Evolutionary conservation across 2,329 filamentous ascomycete genomes (phyloP).

Genomic region (Aaosphaeria pasadenensis): DNA sequence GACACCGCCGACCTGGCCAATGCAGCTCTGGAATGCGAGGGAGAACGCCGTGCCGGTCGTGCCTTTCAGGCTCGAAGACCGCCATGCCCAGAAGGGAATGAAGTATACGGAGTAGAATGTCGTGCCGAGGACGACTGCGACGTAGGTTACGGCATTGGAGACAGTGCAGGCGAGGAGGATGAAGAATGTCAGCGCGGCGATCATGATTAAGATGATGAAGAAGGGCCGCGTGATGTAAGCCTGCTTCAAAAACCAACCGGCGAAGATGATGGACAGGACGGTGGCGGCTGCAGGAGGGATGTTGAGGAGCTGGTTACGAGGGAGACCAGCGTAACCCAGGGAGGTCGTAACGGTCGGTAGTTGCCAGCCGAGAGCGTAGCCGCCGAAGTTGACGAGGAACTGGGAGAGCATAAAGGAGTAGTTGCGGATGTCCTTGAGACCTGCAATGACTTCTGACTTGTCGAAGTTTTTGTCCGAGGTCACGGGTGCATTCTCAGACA

Average conservation of each 20-base stretch:
- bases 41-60: conserved; percentile 45
- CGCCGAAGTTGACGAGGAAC: conserved; percentile 38
- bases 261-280: conserved; percentile 37
- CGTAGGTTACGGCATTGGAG: conserved; percentile 35
- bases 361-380: conserved; percentile 41
- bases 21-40: conserved; percentile 42
- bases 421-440: conserved; percentile 28
- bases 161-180: conserved; percentile 38
- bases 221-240: conserved; percentile 40
- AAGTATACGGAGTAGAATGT: conserved; percentile 44
- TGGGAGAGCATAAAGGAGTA: conserved; percentile 34
- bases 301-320: conserved; percentile 22
- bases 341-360: conserved; percentile 40
- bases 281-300: conserved; percentile 41
- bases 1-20: conserved; percentile 46
- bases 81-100: conserved; percentile 46
- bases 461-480: conserved; percentile 34
- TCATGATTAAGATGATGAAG: conserved; percentile 39
- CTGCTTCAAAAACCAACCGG: conserved; percentile 36
- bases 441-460: conserved; percentile 28
- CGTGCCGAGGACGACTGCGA: conserved; percentile 41
- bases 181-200: conserved; percentile 40
- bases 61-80: conserved; percentile 5
- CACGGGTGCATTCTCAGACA: conserved; percentile 35
- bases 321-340: conserved; percentile 40